phyloP scores from a whole-genome alignment of 1,284 basidiomycete genomes.

The Leccinum holopus region DNA sequence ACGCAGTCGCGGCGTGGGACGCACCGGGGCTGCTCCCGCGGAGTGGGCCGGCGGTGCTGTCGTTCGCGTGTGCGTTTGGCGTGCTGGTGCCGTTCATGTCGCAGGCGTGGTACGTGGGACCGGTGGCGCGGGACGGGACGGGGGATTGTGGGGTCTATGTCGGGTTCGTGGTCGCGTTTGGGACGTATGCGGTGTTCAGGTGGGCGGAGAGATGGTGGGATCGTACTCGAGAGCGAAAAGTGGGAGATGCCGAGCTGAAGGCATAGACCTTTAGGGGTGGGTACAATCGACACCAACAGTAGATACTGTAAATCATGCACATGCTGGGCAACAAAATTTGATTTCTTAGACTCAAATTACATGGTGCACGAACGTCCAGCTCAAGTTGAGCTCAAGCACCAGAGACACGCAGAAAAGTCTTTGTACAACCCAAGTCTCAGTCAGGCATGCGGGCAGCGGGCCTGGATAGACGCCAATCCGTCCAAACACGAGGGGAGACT shows the following conservation, averaged over 20 bases:
- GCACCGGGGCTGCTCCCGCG: constrained; percentile 23
- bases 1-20: constrained; percentile 26
- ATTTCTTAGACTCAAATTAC: neutral
- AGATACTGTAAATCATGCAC: no score
- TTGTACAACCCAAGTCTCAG: no score
- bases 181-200: constrained; percentile 43
- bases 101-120: constrained; percentile 57
- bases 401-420: no score
- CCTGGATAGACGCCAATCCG: no score
- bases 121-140: constrained; percentile 45
- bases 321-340: neutral
- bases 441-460: no score
- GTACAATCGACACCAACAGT: neutral
- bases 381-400: no score
- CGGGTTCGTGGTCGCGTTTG: constrained; percentile 42
- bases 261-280: neutral
- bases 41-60: constrained; percentile 41
- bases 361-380: no score
- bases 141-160: constrained; percentile 59
- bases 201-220: constrained; percentile 38
- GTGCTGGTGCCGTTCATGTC: constrained; percentile 58
- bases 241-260: constrained; percentile 2
- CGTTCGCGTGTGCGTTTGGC: constrained; percentile 47
- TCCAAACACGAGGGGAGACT: no score
- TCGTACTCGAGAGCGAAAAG: neutral